A percentile compares a stretch with the other conserved stretches of the same genome.
phyloP scores from a whole-genome alignment of 2,329 filamentous ascomycete species.

The Xylaria digitata region DNA sequence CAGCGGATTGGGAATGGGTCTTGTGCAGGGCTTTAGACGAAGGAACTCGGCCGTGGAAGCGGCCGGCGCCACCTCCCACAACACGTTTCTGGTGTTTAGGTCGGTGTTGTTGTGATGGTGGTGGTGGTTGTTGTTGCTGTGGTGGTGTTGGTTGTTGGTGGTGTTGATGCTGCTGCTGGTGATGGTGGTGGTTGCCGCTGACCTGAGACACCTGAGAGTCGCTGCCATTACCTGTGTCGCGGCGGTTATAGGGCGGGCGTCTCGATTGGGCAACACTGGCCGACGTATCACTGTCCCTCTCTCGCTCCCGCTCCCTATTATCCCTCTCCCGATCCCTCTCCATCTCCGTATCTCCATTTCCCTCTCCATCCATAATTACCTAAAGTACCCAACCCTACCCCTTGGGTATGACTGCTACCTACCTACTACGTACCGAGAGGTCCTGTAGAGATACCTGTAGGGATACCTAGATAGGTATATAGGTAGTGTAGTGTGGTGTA shows the following conservation, averaged over 20 bases:
- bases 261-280: conserved; percentile 67
- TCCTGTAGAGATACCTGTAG: background rate
- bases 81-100: conserved; percentile 57
- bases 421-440: conserved; percentile 2
- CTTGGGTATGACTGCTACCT: background rate
- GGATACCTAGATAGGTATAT: too few species aligned
- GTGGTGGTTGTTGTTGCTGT: conserved; percentile 46
- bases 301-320: conserved; percentile 47
- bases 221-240: conserved; percentile 46
- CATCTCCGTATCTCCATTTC: conserved; percentile 30
- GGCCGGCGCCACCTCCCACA: conserved; percentile 57
- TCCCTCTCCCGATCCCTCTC: conserved; percentile 38
- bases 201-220: conserved; percentile 53
- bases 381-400: background rate
- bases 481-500: too few species aligned
- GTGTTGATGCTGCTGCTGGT: background rate
- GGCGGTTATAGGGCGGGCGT: conserved; percentile 55
- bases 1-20: conserved; percentile 49
- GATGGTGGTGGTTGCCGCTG: conserved; percentile 2
- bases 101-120: conserved; percentile 38
- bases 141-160: conserved; percentile 37
- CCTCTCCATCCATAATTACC: conserved; percentile 34
- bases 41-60: conserved; percentile 64
- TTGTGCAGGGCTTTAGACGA: conserved; percentile 65
- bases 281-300: conserved; percentile 61